Evolutionary conservation across 2,329 filamentous ascomycete species (phyloP), one percentile per base, ranked within the genome.

Genomic region (Dactylonectria macrodidyma): DNA sequence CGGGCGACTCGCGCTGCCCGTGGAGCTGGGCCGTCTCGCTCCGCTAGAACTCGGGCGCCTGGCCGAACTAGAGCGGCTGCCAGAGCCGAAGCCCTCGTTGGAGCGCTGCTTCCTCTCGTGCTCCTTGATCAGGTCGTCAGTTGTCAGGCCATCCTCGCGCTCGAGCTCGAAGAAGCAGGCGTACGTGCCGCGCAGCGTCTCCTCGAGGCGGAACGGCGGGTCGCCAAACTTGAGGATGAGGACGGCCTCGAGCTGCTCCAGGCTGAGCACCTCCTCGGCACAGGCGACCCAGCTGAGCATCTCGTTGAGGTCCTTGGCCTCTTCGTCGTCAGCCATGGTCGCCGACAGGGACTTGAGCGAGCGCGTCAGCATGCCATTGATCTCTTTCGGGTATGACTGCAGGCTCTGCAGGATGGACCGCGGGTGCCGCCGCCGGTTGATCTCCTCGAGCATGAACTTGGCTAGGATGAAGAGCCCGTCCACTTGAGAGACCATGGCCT

Each of bases 371-470:
- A 84, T 82, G 8, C 83, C 84, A 60, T 84, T 81, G 44, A 82
- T 82, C 68, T 83, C 80, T 36, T 79, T 81, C 10, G 84, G 84
- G 46, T 86, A 87, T 0, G 79, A 77, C 22, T 81, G 77, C 0
- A 89, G 73, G 48, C 82, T 82, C 22, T 84, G 79, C 5, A 83
- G 79, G 1, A 82, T 87, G 0, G 83, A 83, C 7, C 81, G 78
- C 0, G 84, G 82, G 50, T 85, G 84, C 3, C 81, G 78, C 63
- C 86, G 82, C 36, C 82, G 81, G 24, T 79, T 81, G 3, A 87
- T 76, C 56, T 88, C 86, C 5, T 83, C 83, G 3, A 88, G 63
- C 84, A 87, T 86, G 51, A 86, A 82, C 62, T 85, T 83, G 54
- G 84, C 85, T 52, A 85, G 79, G 22, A 86, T 84, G 69, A 87